These are phyloP conservation scores for Phytopythium montanum DNA, from an alignment of 352 stramenopile genomes.

Conservation along the genomic window DNA sequence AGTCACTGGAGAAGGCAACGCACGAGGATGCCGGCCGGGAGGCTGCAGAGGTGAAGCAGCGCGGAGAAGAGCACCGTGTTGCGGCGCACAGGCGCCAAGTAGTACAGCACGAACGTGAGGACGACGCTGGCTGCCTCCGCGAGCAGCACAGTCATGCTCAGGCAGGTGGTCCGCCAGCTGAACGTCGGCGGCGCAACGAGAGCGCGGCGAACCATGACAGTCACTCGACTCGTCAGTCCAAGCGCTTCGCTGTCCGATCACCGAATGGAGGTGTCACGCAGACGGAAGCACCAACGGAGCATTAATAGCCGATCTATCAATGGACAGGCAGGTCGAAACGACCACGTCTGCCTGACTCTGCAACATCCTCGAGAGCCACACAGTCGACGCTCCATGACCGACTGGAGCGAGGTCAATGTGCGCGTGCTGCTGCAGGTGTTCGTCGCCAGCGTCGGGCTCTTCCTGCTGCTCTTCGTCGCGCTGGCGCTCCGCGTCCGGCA, in stretches of 20 bases:
- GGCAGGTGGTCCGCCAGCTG: slow-evolving; percentile 43
- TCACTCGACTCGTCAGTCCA: not conserved
- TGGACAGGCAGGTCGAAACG: not conserved
- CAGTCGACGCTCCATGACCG: slow-evolving; percentile 12
- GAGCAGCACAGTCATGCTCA: slow-evolving; percentile 29
- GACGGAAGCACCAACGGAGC: not conserved
- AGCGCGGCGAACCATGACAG: slow-evolving; percentile 7
- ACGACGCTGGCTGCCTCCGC: slow-evolving; percentile 32
- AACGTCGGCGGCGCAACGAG: slow-evolving; percentile 36
- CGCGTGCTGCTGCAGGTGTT: slow-evolving; percentile 33
- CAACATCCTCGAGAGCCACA: not conserved
- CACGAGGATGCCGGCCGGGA: slow-evolving; percentile 44
- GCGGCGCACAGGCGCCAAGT: slow-evolving; percentile 29
- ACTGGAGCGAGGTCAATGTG: slow-evolving; percentile 52
- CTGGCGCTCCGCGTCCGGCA: slow-evolving; percentile 23
- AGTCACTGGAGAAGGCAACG: not conserved
- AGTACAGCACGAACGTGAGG: slow-evolving; percentile 40
- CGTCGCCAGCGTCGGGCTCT: slow-evolving; percentile 28
- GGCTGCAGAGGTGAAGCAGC: slow-evolving; percentile 34
- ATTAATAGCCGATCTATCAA: not conserved
- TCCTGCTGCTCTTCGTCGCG: slow-evolving; percentile 26
- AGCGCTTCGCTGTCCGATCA: not conserved
- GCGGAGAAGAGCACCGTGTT: slow-evolving; percentile 28
- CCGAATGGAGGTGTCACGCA: not conserved
- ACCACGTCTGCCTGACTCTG: not conserved